Evolutionary conservation across 257 asterid species (phyloP), one percentile per base, ranked within the genome.

Genomic region (Oldenlandia corymbosa): DNA sequence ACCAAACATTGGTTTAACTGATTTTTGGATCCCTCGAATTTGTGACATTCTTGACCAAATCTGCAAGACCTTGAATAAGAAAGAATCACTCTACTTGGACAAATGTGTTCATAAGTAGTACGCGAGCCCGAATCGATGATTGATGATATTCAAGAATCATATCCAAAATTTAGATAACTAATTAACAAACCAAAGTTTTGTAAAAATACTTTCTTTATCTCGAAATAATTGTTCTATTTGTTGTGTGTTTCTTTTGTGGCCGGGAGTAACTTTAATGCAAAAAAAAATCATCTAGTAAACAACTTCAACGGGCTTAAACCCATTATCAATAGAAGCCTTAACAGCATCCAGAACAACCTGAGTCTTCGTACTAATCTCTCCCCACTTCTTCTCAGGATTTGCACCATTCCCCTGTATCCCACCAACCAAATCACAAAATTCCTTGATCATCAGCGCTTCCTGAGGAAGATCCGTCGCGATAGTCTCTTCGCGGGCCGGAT

Each of bases 271-370:
- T n/a, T n/a, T n/a, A n/a, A n/a, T n/a, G n/a, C n/a, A n/a, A n/a
- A n/a, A n/a, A n/a, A n/a, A n/a, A n/a, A n/a, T n/a, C n/a, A n/a
- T n/a, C n/a, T n/a, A n/a, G n/a, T n/a, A n/a, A n/a, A 27, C 69
- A 41, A 90, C 68, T 68, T 80, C 87, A 77, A 80, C 73, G 18
- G 52, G 54, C 69, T 53, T 85, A 21, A 78, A 80, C 23, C 90
- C 95, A 66, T 65, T 81, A 27, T 80, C 84, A 9, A 90, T 85
- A 5, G 95, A 90, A 9, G 64, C 60, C 78, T 78, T 87, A 26
- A 90, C 95, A 0, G 92, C 95, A 79, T 87, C 90, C 72, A 90
- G 27, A 59, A 87, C 77, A n/a, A 82, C 80, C 10, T 87, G 95
- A 0, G 92, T 90, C 81, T 85, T 90, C 71, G 94, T 71, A 58